These are phyloP conservation scores for Rhododendron henanense DNA, from an alignment of 148 eudicot species.

Conservation along the genomic window DNA sequence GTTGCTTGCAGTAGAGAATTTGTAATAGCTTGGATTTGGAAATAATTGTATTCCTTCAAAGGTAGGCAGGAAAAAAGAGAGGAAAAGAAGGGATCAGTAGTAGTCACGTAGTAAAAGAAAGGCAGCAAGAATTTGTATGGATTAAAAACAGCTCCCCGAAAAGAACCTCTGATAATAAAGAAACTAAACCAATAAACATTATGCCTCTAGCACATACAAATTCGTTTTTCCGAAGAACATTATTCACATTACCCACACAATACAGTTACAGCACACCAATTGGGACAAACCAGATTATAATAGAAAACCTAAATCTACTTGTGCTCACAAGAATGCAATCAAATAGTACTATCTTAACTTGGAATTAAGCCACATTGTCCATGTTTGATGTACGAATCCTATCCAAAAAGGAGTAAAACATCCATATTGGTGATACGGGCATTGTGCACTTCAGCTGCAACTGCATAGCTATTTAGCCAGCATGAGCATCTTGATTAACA, in stretches of 20 bases:
- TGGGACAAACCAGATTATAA: background rate
- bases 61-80: background rate
- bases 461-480: background rate
- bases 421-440: background rate
- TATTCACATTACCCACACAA: background rate
- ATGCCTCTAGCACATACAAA: background rate
- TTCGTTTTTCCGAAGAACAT: background rate
- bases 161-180: background rate
- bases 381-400: background rate
- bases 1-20: constrained; percentile 40
- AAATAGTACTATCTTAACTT: background rate
- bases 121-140: background rate
- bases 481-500: background rate
- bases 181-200: background rate
- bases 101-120: background rate
- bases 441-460: background rate
- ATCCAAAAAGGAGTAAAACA: background rate
- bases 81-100: background rate
- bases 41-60: constrained; percentile 48
- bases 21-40: constrained; percentile 41
- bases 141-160: background rate
- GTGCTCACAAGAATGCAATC: background rate
- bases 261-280: background rate
- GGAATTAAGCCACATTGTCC: background rate
- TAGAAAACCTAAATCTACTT: background rate